Percentiles rank a stretch among this genome's conserved stretches.
Conservation (phyloP, 306 rosid species). For the Begonia loranthoides region DNA sequence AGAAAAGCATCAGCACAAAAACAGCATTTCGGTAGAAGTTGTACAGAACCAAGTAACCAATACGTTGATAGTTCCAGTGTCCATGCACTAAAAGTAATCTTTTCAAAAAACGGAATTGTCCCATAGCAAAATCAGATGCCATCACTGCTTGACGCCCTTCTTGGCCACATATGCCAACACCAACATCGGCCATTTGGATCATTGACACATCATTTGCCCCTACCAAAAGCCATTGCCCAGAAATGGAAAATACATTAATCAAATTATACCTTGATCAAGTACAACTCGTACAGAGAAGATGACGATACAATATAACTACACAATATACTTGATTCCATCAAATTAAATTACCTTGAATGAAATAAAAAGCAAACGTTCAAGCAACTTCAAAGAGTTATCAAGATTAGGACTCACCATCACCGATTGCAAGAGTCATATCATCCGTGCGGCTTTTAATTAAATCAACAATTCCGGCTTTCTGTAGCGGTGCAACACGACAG, state of each 20-base stretch:
- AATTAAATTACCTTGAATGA: too few relatives aligned
- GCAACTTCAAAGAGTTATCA: neutral
- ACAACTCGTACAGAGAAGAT: neutral
- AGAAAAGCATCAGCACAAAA: slow-evolving; percentile 89
- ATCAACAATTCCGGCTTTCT: slow-evolving; percentile 97
- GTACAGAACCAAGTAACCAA: slow-evolving; percentile 83
- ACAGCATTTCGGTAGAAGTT: slow-evolving; percentile 99
- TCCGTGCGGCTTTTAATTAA: slow-evolving; percentile 77
- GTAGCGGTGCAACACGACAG: slow-evolving; percentile 98
- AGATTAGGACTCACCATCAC: slow-evolving; percentile 56
- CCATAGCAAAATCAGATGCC: slow-evolving; percentile 99
- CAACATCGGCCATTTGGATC: slow-evolving; percentile 99
- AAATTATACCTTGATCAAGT: neutral
- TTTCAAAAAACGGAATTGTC: slow-evolving; percentile 80
- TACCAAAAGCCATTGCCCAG: slow-evolving; percentile 19
- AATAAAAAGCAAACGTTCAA: neutral
- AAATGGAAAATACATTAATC: neutral
- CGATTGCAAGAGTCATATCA: slow-evolving; percentile 97
- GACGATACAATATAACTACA: neutral
- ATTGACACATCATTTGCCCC: slow-evolving; percentile 99
- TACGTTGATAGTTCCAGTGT: slow-evolving; percentile 98
- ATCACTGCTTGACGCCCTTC: slow-evolving; percentile 99
- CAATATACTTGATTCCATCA: too few relatives aligned
- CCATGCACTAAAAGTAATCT: slow-evolving; percentile 90
- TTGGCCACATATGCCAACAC: slow-evolving; percentile 97